phyloP scores from a whole-genome alignment of 495 filamentous ascomycete species.

The Aspergillus incahuasiensis region DNA sequence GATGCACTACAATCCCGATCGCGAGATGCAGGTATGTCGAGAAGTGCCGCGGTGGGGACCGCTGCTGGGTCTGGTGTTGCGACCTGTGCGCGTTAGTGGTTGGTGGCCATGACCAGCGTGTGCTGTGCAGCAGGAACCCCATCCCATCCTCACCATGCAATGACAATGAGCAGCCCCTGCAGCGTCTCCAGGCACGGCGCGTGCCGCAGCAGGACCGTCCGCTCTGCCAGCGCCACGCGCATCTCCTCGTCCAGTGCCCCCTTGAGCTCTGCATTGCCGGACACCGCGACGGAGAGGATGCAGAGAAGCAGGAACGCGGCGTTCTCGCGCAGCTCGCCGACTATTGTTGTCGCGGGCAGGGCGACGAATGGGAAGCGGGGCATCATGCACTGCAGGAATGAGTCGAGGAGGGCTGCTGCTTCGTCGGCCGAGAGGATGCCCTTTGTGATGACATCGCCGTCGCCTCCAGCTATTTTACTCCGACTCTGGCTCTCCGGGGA shows the following conservation, averaged over 20 bases:
- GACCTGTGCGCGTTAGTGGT: constrained; percentile 9
- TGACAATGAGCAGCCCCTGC: constrained; percentile 24
- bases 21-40: constrained; percentile 41
- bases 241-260: constrained; percentile 32
- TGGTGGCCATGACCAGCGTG: too few relatives aligned
- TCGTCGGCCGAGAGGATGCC: constrained; percentile 17
- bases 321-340: constrained; percentile 20
- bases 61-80: constrained; percentile 15
- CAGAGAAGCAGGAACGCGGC: constrained; percentile 33
- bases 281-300: constrained; percentile 35
- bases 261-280: constrained; percentile 33
- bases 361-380: constrained; percentile 34
- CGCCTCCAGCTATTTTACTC: background rate
- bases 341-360: constrained; percentile 18
- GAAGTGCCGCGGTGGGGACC: constrained; percentile 31
- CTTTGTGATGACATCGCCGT: constrained; percentile 20
- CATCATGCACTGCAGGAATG: constrained; percentile 13
- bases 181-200: constrained; percentile 38
- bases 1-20: constrained; percentile 37
- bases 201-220: constrained; percentile 31
- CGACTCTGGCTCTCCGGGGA: background rate
- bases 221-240: constrained; percentile 18
- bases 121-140: too few relatives aligned
- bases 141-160: constrained; percentile 9
- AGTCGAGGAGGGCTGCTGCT: constrained; percentile 23